A percentile compares a stretch with the other conserved stretches of the same genome.
Evolutionary conservation across 2,329 filamentous ascomycete genomes (phyloP).

Genomic region (Pyricularia sp.): DNA sequence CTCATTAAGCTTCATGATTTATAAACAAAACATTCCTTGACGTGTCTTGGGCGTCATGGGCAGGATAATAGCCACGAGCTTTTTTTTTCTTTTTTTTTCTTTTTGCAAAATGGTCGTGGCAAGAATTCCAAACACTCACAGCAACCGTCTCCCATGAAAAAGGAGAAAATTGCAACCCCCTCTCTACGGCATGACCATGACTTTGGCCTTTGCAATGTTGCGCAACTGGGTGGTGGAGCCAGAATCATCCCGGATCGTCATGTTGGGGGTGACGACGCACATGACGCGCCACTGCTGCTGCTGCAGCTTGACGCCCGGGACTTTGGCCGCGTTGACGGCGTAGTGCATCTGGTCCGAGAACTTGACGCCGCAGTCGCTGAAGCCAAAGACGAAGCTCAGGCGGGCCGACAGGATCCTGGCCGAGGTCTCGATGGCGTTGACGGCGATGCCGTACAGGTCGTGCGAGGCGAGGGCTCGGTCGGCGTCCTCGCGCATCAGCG

Average conservation of each 20-base stretch:
- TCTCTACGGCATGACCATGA: conserved; percentile 29
- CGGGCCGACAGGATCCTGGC: conserved; percentile 30
- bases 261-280: conserved; percentile 39
- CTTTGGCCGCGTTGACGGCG: conserved; percentile 28
- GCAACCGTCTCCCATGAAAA: no score
- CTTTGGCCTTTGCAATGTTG: conserved; percentile 31
- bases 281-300: conserved; percentile 37
- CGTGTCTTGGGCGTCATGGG: background rate
- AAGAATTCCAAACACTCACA: no score
- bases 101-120: no score
- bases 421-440: conserved; percentile 30
- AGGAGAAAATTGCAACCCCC: no score
- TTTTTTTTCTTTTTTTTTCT: no score
- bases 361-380: conserved; percentile 35
- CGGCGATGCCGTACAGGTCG: conserved; percentile 28
- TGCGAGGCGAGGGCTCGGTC: conserved; percentile 22
- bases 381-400: conserved; percentile 22
- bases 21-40: background rate
- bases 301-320: conserved; percentile 24
- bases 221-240: conserved; percentile 30
- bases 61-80: no score
- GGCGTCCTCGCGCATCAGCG: conserved; percentile 27
- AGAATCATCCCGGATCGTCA: conserved; percentile 40
- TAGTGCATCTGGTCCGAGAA: conserved; percentile 35
- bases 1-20: no score